Evolutionary conservation across 2,329 filamentous ascomycete genomes (phyloP), one percentile per base, ranked within the genome.

Genomic region (Mycocentrospora acerina): DNA sequence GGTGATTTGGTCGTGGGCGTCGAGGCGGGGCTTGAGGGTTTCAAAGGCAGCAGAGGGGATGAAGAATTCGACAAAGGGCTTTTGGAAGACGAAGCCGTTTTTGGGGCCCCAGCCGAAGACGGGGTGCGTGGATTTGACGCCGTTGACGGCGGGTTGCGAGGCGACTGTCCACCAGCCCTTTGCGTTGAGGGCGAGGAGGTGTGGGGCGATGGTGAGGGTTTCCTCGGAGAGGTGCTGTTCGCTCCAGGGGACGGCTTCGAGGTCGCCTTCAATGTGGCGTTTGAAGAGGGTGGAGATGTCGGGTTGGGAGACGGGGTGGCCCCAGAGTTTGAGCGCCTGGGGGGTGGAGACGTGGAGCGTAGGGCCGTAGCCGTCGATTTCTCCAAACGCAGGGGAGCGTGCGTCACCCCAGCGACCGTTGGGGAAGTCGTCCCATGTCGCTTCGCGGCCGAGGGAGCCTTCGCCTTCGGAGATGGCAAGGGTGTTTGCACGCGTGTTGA

Each of bases 361-460:
- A n/a, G 94, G 90, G 9, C 93, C 93, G 63, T 97, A 97, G n/a
- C 91, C 91, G 61, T 97, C 90, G 42, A 96, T 96, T 67, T 96
- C 90, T 57, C 91, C 91, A 62, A 95, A 97, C 0, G 91, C 91
- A 1, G 60, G 54, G 3, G 90, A 95, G 35, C 91, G 81, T 4
- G 90, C 88, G 59, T 96, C 91, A 62, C 91, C 91, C 83, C 91
- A 97, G 38, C 91, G 82, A 18, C 91, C 93, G 72, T 97, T 97
- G 48, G 91, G 91, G 67, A 90, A 98, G 58, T 98, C 93, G 59
- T 98, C 93, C 93, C 93, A 98, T 1, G 93, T 98, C 24, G 93
- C 93, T 74, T 97, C 91, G 33, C 93, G 80, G 9, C 91, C 93
- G 6, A 96, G 75, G 3, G 86, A 79, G 16, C 91, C 93, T 59